phyloP scores from a whole-genome alignment of 805 yeast genomes.

The Yarrowia deformans region DNA sequence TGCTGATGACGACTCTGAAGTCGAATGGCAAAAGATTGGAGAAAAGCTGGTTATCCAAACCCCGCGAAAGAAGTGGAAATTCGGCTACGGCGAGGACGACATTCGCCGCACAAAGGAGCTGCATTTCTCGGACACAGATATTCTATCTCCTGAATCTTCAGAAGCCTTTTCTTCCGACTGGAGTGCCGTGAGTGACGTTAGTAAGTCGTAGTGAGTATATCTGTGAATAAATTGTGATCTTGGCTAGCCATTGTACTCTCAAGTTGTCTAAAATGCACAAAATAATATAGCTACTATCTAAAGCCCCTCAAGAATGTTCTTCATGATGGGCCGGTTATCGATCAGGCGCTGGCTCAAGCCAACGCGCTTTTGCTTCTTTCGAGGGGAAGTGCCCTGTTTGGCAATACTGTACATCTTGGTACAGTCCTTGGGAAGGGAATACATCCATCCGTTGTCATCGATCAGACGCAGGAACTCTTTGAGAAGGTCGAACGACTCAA shows the following conservation, averaged over 20 bases:
- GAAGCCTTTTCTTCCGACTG: slow-evolving; percentile 22
- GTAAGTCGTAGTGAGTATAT: neutral
- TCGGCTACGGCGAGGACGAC: slow-evolving; percentile 8
- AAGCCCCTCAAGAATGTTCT: slow-evolving; percentile 19
- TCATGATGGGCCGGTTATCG: slow-evolving; percentile 27
- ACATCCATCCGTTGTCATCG: slow-evolving; percentile 67
- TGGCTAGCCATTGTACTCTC: neutral
- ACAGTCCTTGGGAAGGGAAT: slow-evolving; percentile 56
- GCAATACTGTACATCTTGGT: slow-evolving; percentile 39
- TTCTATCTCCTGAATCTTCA: neutral
- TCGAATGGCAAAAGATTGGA: slow-evolving; percentile 18
- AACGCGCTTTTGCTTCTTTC: slow-evolving; percentile 28
- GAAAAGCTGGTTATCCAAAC: slow-evolving; percentile 10
- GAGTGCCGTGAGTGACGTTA: slow-evolving; percentile 9
- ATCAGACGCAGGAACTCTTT: slow-evolving; percentile 67
- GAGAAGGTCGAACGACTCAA: slow-evolving; percentile 60
- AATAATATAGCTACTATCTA: neutral
- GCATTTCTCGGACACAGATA: neutral
- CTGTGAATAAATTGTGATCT: neutral
- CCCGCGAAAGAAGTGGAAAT: slow-evolving; percentile 6
- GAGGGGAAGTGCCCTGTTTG: slow-evolving; percentile 28
- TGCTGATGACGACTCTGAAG: slow-evolving; percentile 11
- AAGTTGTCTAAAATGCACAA: neutral
- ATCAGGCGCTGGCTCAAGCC: slow-evolving; percentile 23
- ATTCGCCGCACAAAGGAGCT: neutral